Conservation (phyloP, 2,329 filamentous ascomycete genomes). For the Alternaria sp. region DNA sequence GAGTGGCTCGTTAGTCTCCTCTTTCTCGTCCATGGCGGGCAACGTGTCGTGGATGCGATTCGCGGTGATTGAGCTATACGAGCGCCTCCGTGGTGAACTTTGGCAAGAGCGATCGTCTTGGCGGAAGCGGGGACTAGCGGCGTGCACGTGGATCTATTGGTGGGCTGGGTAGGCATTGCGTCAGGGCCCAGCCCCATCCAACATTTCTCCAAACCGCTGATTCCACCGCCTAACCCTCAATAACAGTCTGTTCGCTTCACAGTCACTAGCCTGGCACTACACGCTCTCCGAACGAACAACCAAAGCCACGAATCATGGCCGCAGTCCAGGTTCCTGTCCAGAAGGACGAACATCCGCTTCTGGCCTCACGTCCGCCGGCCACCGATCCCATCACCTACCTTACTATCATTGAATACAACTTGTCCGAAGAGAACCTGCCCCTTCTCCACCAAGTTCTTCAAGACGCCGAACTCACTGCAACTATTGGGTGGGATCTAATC, state of each 20-base stretch:
- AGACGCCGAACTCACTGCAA: slow-evolving; percentile 72
- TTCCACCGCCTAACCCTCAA: slow-evolving; percentile 1
- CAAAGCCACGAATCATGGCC: slow-evolving; percentile 36
- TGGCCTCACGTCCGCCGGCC: slow-evolving; percentile 66
- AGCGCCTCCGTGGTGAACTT: slow-evolving; percentile 26
- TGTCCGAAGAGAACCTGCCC: slow-evolving; percentile 72
- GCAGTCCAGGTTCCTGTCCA: slow-evolving; percentile 38
- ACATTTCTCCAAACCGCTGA: slow-evolving; percentile 11
- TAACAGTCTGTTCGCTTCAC: not conserved
- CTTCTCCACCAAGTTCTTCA: slow-evolving; percentile 73
- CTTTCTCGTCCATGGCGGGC: slow-evolving; percentile 79
- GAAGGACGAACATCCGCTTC: slow-evolving; percentile 58
- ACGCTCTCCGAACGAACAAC: not conserved
- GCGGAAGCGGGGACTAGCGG: slow-evolving; percentile 25
- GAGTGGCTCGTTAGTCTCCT: slow-evolving; percentile 85
- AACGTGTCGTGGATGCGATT: slow-evolving; percentile 9
- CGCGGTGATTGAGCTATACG: slow-evolving; percentile 22
- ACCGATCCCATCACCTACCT: slow-evolving; percentile 79
- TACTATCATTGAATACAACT: slow-evolving; percentile 77
- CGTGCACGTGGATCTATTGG: slow-evolving; percentile 17
- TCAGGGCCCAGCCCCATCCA: slow-evolving; percentile 21
- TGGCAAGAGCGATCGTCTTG: slow-evolving; percentile 29
- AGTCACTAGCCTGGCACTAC: not conserved
- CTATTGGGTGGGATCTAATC: slow-evolving; percentile 86
- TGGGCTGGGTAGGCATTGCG: slow-evolving; percentile 27